These are phyloP conservation scores for Pseudogymnoascus destructans DNA, from an alignment of 2,329 filamentous ascomycete species.

Conservation along the genomic window DNA sequence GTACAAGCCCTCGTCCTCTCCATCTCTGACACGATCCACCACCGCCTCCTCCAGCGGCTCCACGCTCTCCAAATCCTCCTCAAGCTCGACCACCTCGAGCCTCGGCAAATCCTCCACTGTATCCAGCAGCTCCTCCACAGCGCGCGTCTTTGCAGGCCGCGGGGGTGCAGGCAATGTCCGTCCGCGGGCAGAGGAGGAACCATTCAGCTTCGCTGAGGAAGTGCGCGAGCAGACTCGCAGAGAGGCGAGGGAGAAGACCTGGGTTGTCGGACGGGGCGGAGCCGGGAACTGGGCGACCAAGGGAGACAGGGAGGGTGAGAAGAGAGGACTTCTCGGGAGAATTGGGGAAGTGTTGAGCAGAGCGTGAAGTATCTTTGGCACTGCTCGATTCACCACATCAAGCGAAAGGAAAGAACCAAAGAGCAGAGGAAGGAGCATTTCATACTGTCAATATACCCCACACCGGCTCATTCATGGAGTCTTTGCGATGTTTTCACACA, in stretches of 20 bases:
- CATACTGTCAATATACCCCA: slow-evolving; percentile 2
- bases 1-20: slow-evolving; percentile 18
- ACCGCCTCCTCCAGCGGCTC: slow-evolving; percentile 20
- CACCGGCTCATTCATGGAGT: neutral
- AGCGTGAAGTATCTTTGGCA: neutral
- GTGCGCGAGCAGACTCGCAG: slow-evolving; percentile 21
- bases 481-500: slow-evolving; percentile 1
- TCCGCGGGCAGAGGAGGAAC: slow-evolving; percentile 18
- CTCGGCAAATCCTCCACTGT: slow-evolving; percentile 1
- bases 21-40: neutral
- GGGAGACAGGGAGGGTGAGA: neutral
- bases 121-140: slow-evolving; percentile 16
- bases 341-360: neutral
- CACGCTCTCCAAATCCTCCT: slow-evolving; percentile 20
- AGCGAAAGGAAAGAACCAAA: neutral
- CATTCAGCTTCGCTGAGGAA: slow-evolving; percentile 26
- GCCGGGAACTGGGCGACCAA: slow-evolving; percentile 21
- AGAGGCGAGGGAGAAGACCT: slow-evolving; percentile 20
- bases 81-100: slow-evolving; percentile 18
- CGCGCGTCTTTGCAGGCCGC: slow-evolving; percentile 15
- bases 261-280: slow-evolving; percentile 24
- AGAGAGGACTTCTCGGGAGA: neutral
- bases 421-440: neutral
- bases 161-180: slow-evolving; percentile 26
- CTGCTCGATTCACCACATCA: neutral